phyloP scores from a whole-genome alignment of 2,329 filamentous ascomycete species.

The Biscogniauxia marginata region DNA sequence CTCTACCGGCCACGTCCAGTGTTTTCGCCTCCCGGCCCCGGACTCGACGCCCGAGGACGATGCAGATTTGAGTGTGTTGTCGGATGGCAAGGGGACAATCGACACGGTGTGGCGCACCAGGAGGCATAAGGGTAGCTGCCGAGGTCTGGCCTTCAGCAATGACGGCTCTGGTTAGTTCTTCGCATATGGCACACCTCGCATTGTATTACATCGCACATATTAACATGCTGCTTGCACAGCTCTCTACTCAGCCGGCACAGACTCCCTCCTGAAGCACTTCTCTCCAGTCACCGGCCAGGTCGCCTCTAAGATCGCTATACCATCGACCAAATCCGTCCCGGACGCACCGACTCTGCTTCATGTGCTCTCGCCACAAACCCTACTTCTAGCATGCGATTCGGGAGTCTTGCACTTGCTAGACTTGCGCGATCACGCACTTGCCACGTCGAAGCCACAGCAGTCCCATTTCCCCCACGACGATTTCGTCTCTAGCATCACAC shows the following conservation, averaged over 20 bases:
- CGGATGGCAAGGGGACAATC: conserved; percentile 69
- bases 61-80: conserved; percentile 48
- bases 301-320: conserved; percentile 77
- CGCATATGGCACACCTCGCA: too few relatives aligned
- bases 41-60: conserved; percentile 52
- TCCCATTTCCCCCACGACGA: conserved; percentile 87
- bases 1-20: conserved; percentile 80
- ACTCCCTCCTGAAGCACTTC: conserved; percentile 58
- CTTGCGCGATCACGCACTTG: conserved; percentile 62
- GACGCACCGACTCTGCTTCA: conserved; percentile 82
- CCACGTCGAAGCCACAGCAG: conserved; percentile 65
- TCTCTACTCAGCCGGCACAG: conserved; percentile 64
- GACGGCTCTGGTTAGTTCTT: conserved; percentile 68
- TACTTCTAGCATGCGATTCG: conserved; percentile 88
- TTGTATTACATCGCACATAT: background rate
- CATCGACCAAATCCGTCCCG: conserved; percentile 48
- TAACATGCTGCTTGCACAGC: conserved; percentile 35
- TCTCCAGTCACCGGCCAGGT: conserved; percentile 64
- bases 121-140: conserved; percentile 91
- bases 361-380: conserved; percentile 79
- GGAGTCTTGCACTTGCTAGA: conserved; percentile 88
- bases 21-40: conserved; percentile 67
- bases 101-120: conserved; percentile 83
- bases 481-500: conserved; percentile 85
- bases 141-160: conserved; percentile 72